phyloP scores from a whole-genome alignment of 2,329 filamentous ascomycete genomes.

The Beauveria australis region DNA sequence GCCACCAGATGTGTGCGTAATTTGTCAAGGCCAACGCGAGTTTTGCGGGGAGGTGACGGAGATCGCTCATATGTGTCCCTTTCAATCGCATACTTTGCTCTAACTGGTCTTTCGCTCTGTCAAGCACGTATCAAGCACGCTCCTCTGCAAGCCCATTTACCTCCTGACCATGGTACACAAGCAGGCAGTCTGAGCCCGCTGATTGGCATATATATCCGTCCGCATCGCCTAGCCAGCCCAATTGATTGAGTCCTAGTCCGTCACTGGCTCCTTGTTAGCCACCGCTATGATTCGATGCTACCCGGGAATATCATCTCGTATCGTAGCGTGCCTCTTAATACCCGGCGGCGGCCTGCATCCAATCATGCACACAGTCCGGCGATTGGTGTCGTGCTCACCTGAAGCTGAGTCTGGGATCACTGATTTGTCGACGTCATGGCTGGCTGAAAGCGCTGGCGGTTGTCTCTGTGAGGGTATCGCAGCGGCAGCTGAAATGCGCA shows the following conservation, averaged over 20 bases:
- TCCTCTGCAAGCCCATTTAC: not conserved
- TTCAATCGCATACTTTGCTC: not conserved
- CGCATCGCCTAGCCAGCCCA: not conserved
- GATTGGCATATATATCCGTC: not conserved
- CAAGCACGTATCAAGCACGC: not conserved
- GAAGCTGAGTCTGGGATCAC: not conserved
- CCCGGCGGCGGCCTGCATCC: not conserved
- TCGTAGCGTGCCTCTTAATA: not conserved
- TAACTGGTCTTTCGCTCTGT: no score
- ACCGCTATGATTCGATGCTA: not conserved
- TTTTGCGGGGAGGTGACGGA: no score
- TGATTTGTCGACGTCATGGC: not conserved
- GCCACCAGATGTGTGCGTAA: no score
- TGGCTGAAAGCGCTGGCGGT: not conserved
- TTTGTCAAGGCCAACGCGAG: no score
- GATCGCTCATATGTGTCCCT: no score
- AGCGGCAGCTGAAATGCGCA: no score
- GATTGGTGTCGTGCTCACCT: not conserved
- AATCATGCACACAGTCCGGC: not conserved
- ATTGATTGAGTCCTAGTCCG: not conserved
- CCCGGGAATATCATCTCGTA: not conserved
- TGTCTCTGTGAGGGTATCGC: no score
- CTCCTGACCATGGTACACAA: not conserved
- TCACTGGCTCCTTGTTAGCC: not conserved
- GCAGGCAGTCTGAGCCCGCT: not conserved